Conservation (phyloP, 371 early-diverging fungal species). For the Rhizomucor pusillus region DNA sequence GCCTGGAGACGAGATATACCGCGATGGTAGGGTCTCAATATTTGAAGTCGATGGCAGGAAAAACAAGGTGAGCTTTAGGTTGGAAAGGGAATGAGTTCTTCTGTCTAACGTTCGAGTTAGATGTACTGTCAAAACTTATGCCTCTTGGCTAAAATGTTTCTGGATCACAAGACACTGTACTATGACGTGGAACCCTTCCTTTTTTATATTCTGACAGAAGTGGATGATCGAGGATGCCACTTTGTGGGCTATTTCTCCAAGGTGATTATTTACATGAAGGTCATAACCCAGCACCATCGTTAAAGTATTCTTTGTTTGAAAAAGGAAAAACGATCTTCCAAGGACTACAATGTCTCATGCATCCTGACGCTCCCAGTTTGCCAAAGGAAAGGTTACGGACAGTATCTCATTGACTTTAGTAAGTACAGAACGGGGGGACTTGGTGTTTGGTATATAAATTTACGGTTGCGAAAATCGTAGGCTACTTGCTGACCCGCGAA, state of each 20-base stretch:
- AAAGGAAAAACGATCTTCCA: constrained; percentile 89
- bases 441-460: neutral
- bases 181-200: constrained; percentile 99
- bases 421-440: constrained; percentile 19
- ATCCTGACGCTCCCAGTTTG: constrained; percentile 96
- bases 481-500: constrained; percentile 89
- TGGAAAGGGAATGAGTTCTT: too few relatives aligned
- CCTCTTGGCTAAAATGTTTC: constrained; percentile 96
- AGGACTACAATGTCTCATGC: constrained; percentile 98
- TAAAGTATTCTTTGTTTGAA: neutral
- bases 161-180: constrained; percentile 99
- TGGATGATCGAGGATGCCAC: constrained; percentile 80
- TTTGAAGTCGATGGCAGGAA: constrained; percentile 98
- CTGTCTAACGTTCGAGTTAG: constrained; percentile 20
- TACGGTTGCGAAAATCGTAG: constrained; percentile 13
- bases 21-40: constrained; percentile 82
- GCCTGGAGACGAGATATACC: constrained; percentile 99
- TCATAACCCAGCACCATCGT: neutral
- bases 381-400: constrained; percentile 98
- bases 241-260: constrained; percentile 99
- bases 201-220: constrained; percentile 94
- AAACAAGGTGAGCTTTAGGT: constrained; percentile 57
- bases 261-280: constrained; percentile 28
- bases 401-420: constrained; percentile 95
- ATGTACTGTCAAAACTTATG: constrained; percentile 98